A percentile compares a stretch with the other conserved stretches of the same genome.
Evolutionary conservation across 2,329 filamentous ascomycete genomes (phyloP).

Genomic region (Colletotrichum abscissum): DNA sequence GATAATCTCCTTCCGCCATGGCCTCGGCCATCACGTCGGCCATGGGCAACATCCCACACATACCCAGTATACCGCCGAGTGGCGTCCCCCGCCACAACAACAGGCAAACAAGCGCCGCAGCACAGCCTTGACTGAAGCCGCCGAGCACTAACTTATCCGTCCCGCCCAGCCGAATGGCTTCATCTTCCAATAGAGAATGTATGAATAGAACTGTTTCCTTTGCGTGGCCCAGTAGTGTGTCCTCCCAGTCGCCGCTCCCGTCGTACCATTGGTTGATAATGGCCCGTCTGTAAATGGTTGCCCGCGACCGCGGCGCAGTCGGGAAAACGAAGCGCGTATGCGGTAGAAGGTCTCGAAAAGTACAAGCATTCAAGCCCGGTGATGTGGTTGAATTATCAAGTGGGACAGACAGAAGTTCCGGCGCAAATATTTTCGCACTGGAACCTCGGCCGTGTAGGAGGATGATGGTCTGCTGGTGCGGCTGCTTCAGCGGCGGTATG

Average conservation of each 20-base stretch:
- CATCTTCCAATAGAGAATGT: slow-evolving; percentile 48
- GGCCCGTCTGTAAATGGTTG: slow-evolving; percentile 46
- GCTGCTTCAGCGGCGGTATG: slow-evolving; percentile 38
- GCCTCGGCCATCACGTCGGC: slow-evolving; percentile 42
- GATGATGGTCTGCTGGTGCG: slow-evolving; percentile 58
- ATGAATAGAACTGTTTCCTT: slow-evolving; percentile 53
- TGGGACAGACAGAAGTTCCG: slow-evolving; percentile 48
- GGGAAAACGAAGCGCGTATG: slow-evolving; percentile 63
- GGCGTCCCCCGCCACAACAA: slow-evolving; percentile 55
- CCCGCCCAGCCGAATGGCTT: slow-evolving; percentile 50
- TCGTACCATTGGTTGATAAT: slow-evolving; percentile 50
- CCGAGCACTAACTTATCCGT: slow-evolving; percentile 55
- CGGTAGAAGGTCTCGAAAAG: slow-evolving; percentile 49
- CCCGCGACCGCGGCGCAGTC: slow-evolving; percentile 52
- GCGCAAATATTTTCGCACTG: slow-evolving; percentile 52
- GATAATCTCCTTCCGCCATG: background rate
- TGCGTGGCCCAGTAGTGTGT: slow-evolving; percentile 42
- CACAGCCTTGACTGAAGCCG: slow-evolving; percentile 66
- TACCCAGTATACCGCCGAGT: slow-evolving; percentile 52
- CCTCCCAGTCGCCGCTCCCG: slow-evolving; percentile 49
- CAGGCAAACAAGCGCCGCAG: slow-evolving; percentile 54
- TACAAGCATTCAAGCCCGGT: background rate
- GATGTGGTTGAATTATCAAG: slow-evolving; percentile 18
- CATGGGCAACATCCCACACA: slow-evolving; percentile 60
- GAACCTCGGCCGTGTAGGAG: slow-evolving; percentile 63